Evolutionary conservation across 371 early-diverging fungal species (phyloP).

Genomic region (Syncephalastrum sp.): DNA sequence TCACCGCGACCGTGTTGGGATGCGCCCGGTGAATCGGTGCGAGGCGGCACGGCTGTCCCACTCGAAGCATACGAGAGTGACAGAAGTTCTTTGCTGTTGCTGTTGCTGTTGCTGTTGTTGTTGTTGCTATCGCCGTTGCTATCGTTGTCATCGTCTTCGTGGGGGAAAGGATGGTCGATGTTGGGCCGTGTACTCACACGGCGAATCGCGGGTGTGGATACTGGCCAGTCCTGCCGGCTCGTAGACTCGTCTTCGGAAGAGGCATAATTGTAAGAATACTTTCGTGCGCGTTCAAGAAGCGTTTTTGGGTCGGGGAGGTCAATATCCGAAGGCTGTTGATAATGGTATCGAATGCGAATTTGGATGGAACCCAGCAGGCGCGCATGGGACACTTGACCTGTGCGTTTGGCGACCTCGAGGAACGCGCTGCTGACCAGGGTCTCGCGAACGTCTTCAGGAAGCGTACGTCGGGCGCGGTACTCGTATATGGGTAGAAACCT

Average conservation of each 20-base stretch:
- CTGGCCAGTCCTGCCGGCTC: neutral
- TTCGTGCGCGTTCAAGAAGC: neutral
- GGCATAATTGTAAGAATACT: constrained; percentile 7
- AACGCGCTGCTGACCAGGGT: constrained; percentile 36
- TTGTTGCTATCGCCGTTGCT: neutral
- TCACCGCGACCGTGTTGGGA: constrained; percentile 33
- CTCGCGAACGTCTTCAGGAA: constrained; percentile 41
- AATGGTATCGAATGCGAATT: constrained; percentile 36
- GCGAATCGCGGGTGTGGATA: constrained; percentile 4
- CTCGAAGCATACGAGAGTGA: neutral
- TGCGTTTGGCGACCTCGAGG: constrained; percentile 23
- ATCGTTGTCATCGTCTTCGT: neutral
- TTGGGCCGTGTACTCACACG: constrained; percentile 15
- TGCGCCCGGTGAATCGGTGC: no score
- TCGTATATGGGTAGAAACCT: constrained; percentile 51
- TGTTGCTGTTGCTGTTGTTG: neutral
- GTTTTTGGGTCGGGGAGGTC: neutral
- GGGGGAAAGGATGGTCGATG: constrained; percentile 6
- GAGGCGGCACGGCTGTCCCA: constrained; percentile 4
- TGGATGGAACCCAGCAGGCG: constrained; percentile 37
- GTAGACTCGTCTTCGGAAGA: neutral
- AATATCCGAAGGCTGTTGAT: constrained; percentile 24
- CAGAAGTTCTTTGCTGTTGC: neutral
- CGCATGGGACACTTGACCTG: constrained; percentile 7
- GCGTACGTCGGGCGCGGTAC: constrained; percentile 34